phyloP scores from a whole-genome alignment of 2,329 filamentous ascomycete genomes.

The Aphanocladium album region DNA sequence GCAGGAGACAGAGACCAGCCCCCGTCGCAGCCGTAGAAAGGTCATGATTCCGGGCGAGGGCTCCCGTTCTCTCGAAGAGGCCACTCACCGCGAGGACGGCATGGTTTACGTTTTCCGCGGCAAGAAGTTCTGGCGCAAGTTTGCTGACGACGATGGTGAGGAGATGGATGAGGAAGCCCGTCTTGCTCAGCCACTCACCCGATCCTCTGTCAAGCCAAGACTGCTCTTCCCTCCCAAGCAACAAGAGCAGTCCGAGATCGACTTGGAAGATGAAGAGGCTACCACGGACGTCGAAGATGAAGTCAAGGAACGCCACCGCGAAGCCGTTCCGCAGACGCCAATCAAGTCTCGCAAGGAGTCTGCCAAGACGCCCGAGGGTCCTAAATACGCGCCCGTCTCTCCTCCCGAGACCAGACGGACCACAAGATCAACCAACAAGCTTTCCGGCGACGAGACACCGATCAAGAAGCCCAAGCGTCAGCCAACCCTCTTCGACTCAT shows the following conservation, averaged over 20 bases:
- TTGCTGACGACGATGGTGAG: slow-evolving; percentile 39
- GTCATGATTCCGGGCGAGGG: slow-evolving; percentile 54
- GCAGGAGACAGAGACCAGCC: slow-evolving; percentile 32
- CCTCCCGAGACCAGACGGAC: slow-evolving; percentile 58
- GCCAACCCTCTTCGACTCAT: slow-evolving; percentile 61
- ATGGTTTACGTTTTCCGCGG: slow-evolving; percentile 75
- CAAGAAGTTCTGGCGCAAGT: slow-evolving; percentile 72
- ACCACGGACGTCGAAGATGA: slow-evolving; percentile 52
- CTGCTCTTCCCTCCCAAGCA: slow-evolving; percentile 60
- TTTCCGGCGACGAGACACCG: slow-evolving; percentile 37
- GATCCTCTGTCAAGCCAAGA: slow-evolving; percentile 66
- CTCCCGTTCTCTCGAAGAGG: slow-evolving; percentile 56
- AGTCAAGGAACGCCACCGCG: slow-evolving; percentile 28
- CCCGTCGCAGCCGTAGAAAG: slow-evolving; percentile 51
- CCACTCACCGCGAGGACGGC: slow-evolving; percentile 62
- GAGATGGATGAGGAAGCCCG: slow-evolving; percentile 31
- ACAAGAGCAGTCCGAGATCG: slow-evolving; percentile 38
- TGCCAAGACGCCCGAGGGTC: slow-evolving; percentile 48
- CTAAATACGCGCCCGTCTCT: slow-evolving; percentile 52
- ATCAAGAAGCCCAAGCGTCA: slow-evolving; percentile 32
- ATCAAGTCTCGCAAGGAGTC: slow-evolving; percentile 25
- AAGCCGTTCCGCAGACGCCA: slow-evolving; percentile 32
- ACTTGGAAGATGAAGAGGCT: slow-evolving; percentile 55
- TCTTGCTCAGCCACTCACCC: slow-evolving; percentile 48
- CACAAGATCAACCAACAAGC: slow-evolving; percentile 52